Conservation (phyloP, 2,329 filamentous ascomycete species). For the Acarospora socialis region DNA sequence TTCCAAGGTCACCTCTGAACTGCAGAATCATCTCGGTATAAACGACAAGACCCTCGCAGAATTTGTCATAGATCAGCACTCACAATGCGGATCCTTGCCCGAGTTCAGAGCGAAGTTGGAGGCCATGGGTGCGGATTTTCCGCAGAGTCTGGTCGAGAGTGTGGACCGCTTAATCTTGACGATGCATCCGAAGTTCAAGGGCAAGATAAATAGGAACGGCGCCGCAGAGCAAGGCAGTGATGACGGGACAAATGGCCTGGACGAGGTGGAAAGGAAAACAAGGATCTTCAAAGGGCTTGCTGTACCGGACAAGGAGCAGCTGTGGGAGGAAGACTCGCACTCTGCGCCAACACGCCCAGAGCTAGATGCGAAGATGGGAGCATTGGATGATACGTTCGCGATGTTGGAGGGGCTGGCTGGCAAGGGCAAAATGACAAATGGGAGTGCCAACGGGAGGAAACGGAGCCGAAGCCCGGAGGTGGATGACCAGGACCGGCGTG, state of each 20-base stretch:
- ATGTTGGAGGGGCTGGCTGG: constrained; percentile 74
- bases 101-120: constrained; percentile 67
- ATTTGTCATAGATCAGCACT: constrained; percentile 83
- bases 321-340: constrained; percentile 37
- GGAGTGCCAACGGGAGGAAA: constrained; percentile 31
- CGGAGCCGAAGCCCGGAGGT: constrained; percentile 38
- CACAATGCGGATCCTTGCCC: constrained; percentile 53
- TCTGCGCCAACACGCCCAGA: constrained; percentile 21
- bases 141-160: constrained; percentile 74
- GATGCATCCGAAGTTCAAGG: constrained; percentile 82
- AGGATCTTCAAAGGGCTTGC: constrained; percentile 83
- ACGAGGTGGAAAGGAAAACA: constrained; percentile 55
- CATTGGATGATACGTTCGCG: constrained; percentile 84
- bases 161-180: constrained; percentile 77
- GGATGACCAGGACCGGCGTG: constrained; percentile 34
- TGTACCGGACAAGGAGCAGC: constrained; percentile 60
- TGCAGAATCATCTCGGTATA: constrained; percentile 86
- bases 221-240: constrained; percentile 21
- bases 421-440: constrained; percentile 36
- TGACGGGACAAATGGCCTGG: constrained; percentile 26
- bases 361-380: constrained; percentile 38
- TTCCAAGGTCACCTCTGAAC: constrained; percentile 82
- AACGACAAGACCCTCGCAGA: constrained; percentile 91
- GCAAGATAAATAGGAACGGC: constrained; percentile 29
- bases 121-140: constrained; percentile 68